phyloP scores from a whole-genome alignment of 768 basidiomycete species.

The Lactarius vividus region DNA sequence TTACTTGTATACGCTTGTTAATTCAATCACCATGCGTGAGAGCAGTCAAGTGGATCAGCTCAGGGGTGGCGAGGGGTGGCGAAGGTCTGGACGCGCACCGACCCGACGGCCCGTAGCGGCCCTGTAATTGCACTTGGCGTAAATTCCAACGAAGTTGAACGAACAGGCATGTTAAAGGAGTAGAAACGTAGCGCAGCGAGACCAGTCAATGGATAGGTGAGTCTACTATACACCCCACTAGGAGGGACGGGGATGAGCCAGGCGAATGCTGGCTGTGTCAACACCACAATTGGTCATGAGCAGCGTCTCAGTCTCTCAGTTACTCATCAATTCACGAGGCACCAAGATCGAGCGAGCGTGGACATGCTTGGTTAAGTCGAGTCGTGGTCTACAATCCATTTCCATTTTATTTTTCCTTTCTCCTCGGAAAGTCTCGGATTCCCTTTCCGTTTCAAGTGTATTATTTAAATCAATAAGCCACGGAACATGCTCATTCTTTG shows the following conservation, averaged over 20 bases:
- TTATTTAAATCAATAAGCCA: slow-evolving; percentile 25
- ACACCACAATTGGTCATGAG: slow-evolving; percentile 11
- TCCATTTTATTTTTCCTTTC: slow-evolving; percentile 20
- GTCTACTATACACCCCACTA: neutral
- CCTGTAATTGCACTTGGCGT: slow-evolving; percentile 1
- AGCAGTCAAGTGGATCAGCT: slow-evolving; percentile 2
- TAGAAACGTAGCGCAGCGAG: neutral
- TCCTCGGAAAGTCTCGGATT: slow-evolving; percentile 22
- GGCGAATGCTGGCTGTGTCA: neutral
- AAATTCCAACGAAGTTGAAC: neutral
- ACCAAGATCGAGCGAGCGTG: slow-evolving; percentile 24
- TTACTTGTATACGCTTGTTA: too few species aligned
- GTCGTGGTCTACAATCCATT: slow-evolving; percentile 19
- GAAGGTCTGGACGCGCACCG: neutral
- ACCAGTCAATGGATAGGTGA: neutral
- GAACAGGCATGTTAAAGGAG: neutral
- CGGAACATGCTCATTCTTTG: neutral
- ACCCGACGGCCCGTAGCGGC: slow-evolving; percentile 16
- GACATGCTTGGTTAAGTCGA: slow-evolving; percentile 17
- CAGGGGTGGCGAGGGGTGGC: slow-evolving; percentile 7
- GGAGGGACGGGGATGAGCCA: neutral
- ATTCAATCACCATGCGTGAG: neutral
- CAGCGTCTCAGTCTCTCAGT: slow-evolving; percentile 20
- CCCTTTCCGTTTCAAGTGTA: slow-evolving; percentile 20
- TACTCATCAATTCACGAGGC: slow-evolving; percentile 26